Percentiles rank a stretch among this genome's conserved stretches.
phyloP scores from a whole-genome alignment of 2,329 filamentous ascomycete species.

The Atkinsonella texensis region DNA sequence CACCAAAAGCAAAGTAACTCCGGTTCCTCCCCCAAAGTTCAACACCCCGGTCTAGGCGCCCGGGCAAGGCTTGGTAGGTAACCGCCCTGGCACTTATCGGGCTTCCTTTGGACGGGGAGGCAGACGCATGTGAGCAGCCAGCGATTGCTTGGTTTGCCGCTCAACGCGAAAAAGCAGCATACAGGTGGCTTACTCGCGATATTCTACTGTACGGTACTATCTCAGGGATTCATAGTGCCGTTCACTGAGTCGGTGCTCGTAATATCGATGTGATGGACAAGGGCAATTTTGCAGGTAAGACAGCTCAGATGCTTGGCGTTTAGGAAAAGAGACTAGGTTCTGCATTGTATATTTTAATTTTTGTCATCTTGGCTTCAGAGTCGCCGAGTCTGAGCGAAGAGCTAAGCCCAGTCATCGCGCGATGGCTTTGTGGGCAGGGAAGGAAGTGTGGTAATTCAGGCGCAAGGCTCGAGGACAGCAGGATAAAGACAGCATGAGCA shows the following conservation, averaged over 20 bases:
- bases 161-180: background rate
- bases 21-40: slow-evolving; percentile 14
- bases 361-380: too few species aligned
- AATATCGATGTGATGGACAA: background rate
- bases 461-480: too few species aligned
- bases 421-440: background rate
- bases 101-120: background rate
- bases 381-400: too few species aligned
- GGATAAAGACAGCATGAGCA: too few species aligned
- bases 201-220: background rate
- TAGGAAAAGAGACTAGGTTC: background rate
- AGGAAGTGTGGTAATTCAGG: background rate
- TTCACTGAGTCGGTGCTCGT: background rate
- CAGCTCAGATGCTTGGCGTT: slow-evolving; percentile 6
- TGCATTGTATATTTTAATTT: background rate
- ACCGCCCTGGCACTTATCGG: background rate
- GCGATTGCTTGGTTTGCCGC: background rate
- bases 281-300: background rate
- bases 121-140: background rate
- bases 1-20: slow-evolving; percentile 12
- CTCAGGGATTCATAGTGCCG: background rate
- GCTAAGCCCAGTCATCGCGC: too few species aligned
- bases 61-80: background rate
- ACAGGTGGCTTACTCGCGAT: background rate
- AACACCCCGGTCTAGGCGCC: slow-evolving; percentile 14